phyloP scores from a whole-genome alignment of 345 rosid genomes.

The Brassica cretica region DNA sequence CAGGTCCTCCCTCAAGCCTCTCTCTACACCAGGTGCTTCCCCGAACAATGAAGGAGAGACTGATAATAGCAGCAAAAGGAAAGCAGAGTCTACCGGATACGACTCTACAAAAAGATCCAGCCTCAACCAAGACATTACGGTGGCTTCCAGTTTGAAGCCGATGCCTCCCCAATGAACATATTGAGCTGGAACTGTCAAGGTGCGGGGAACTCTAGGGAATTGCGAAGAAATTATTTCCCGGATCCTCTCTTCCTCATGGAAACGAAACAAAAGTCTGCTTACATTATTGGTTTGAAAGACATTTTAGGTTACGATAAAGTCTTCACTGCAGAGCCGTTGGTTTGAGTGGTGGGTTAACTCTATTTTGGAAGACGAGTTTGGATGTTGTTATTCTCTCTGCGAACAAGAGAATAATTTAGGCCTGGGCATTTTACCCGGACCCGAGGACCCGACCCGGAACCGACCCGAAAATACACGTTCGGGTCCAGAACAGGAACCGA shows the following conservation, averaged over 20 bases:
- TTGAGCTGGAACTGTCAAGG: not conserved
- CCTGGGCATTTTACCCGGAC: too few relatives aligned
- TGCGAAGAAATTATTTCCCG: not conserved
- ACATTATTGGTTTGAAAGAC: not conserved
- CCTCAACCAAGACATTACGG: too few relatives aligned
- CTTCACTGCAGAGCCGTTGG: not conserved
- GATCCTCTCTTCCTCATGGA: not conserved
- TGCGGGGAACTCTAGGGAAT: not conserved
- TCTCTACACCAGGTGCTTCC: too few relatives aligned
- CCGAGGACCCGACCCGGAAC: too few relatives aligned
- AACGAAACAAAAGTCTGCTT: not conserved
- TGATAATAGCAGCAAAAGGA: too few relatives aligned
- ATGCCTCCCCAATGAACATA: not conserved
- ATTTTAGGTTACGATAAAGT: not conserved
- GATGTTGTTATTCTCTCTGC: not conserved
- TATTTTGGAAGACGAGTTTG: not conserved
- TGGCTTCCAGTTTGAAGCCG: not conserved
- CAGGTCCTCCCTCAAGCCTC: too few relatives aligned
- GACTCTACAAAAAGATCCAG: too few relatives aligned
- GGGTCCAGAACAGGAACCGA: too few relatives aligned
- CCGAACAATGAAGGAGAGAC: too few relatives aligned
- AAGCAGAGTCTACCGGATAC: too few relatives aligned
- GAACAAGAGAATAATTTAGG: not conserved
- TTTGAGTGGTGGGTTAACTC: not conserved
- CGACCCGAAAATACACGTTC: too few relatives aligned